phyloP scores from a whole-genome alignment of 225 moss, liverwort and hornwort species.

The Rhytidiadelphus loreus region DNA sequence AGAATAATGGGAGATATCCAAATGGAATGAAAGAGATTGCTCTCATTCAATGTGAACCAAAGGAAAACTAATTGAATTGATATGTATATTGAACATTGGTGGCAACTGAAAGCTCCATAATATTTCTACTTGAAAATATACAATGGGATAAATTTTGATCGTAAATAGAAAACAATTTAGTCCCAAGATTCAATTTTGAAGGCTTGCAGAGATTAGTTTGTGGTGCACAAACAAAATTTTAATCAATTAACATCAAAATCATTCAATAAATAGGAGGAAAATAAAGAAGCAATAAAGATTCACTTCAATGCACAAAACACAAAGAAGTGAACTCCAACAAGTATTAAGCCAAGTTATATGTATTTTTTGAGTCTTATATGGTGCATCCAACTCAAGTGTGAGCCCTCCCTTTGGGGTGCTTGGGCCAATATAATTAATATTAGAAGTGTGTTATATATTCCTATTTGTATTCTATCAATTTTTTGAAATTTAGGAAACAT shows the following conservation, averaged over 20 bases:
- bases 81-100: neutral
- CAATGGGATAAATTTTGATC: neutral
- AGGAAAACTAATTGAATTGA: neutral
- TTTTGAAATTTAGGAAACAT: neutral
- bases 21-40: neutral
- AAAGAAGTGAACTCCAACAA: neutral
- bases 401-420: fast-evolving
- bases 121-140: neutral
- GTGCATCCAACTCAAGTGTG: too few species aligned
- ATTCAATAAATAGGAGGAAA: neutral
- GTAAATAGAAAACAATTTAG: neutral
- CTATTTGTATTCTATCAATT: neutral
- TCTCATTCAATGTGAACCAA: fast-evolving
- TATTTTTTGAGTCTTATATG: neutral
- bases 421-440: neutral
- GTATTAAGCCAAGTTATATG: neutral
- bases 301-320: neutral
- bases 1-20: neutral
- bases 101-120: neutral
- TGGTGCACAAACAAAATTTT: neutral
- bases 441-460: neutral
- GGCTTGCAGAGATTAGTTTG: neutral
- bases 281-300: neutral
- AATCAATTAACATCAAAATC: neutral
- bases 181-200: neutral